Conservation (phyloP, 768 basidiomycete genomes). For the Russula compacta region DNA sequence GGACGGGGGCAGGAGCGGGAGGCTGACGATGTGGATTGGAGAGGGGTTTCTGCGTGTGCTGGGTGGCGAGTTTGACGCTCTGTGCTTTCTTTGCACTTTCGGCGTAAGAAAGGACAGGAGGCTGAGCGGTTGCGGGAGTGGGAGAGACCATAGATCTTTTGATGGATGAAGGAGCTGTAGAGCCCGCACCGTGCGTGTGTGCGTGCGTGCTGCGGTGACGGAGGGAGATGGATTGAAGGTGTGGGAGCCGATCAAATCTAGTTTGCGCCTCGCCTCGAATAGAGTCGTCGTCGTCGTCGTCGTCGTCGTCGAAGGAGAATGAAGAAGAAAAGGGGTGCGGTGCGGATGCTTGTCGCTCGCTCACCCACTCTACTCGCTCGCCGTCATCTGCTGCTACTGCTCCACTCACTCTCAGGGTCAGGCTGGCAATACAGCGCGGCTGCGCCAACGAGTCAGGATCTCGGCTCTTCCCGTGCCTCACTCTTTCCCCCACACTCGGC, state of each 20-base stretch:
- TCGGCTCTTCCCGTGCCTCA: background rate
- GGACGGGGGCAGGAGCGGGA: background rate
- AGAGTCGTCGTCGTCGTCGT: no score
- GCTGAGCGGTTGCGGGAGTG: conserved; percentile 25
- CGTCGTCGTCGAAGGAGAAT: background rate
- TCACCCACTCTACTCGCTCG: background rate
- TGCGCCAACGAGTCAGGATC: background rate
- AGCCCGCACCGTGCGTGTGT: background rate
- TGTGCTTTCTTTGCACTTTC: conserved; percentile 32
- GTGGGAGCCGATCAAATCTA: conserved; percentile 13
- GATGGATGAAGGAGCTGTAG: conserved; percentile 22
- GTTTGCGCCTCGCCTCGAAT: background rate
- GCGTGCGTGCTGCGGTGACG: conserved; percentile 2
- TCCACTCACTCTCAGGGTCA: no score
- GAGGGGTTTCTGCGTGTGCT: conserved; percentile 11
- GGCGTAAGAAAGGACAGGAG: conserved; percentile 44
- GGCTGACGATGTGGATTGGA: conserved; percentile 9
- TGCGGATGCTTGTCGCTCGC: background rate
- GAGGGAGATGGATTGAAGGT: conserved; percentile 18
- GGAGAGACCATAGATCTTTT: conserved; percentile 26
- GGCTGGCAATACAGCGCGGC: no score
- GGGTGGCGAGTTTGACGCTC: conserved; percentile 23
- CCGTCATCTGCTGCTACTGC: background rate
- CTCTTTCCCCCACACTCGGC: no score
- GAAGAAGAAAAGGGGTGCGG: background rate